Evolutionary conservation across 2,329 filamentous ascomycete species (phyloP), one percentile per base, ranked within the genome.

Genomic region (Fusarium tjaetaba): DNA sequence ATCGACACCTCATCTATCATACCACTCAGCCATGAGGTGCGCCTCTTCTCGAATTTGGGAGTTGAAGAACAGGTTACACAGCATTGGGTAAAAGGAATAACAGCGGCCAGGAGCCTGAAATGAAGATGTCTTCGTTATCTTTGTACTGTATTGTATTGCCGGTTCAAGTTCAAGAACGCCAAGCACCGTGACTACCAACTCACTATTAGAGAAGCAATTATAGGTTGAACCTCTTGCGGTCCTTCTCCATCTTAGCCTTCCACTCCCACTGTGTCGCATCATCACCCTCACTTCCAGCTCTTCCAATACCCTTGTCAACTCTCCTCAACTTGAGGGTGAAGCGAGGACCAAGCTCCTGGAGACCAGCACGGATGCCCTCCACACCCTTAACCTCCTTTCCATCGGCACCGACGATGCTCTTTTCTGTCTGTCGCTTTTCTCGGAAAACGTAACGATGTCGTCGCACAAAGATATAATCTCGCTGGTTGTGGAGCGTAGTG

Each of bases 191-290:
- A 51, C 51, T 51, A 32, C 43, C 39, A 58, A n/a, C 22, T 26
- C 56, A 60, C 42, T 51, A 53, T 64, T 45, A 57, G 48, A 39
- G 38, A 59, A 61, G 26, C 60, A 60, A 69, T 71, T 88, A 98
- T 80, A 99, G 86, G 83, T 97, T 96, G 85, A 98, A 99, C 81
- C 94, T 92, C 76, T 96, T 98, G 79, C 96, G 88, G 80, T 93
- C 88, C 86, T 98, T 98, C 85, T 99, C 96, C 92, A 96, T 97
- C 80, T 91, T 91, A 16, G 93, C 93, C 85, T 97, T 97, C 96
- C 96, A 99, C 81, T 98, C 90, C 96, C 96, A 98, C 80, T 97
- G 94, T 76, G 94, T 89, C 42, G 94, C 94, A 82, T 92, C 85
- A 82, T 90, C 86, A 86, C 94, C 89, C 70, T 91, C 87, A 76